phyloP scores from a whole-genome alignment of 2,329 filamentous ascomycete genomes.

The Ophiostoma ips region DNA sequence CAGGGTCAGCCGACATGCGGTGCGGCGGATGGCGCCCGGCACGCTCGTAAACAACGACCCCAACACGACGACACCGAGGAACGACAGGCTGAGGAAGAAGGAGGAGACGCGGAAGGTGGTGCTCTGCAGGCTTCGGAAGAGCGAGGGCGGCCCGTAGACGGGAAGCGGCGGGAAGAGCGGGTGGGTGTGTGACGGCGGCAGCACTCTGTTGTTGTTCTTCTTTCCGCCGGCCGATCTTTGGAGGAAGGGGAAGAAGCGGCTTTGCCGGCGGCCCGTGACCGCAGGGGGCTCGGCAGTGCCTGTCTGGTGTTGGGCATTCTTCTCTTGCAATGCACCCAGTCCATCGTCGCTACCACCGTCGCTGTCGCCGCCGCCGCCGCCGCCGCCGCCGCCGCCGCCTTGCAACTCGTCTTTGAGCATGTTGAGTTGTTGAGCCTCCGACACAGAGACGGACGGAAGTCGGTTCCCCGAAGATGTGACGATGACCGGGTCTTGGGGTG shows the following conservation, averaged over 20 bases:
- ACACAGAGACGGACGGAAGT: slow-evolving; percentile 53
- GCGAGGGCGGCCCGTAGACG: slow-evolving; percentile 61
- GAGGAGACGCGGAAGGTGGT: slow-evolving; percentile 51
- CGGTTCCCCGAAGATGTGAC: slow-evolving; percentile 52
- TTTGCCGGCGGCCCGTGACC: slow-evolving; percentile 18
- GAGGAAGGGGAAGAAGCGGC: slow-evolving; percentile 10
- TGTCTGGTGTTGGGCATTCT: not conserved
- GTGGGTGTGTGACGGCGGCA: slow-evolving; percentile 57
- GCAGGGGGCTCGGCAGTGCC: not conserved
- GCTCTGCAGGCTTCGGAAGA: slow-evolving; percentile 51
- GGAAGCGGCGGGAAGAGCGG: slow-evolving; percentile 76
- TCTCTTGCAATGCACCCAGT: slow-evolving; percentile 15
- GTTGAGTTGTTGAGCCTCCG: slow-evolving; percentile 60
- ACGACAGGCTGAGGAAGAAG: slow-evolving; percentile 62
- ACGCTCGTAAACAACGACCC: slow-evolving; percentile 59
- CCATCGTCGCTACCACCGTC: too few relatives aligned
- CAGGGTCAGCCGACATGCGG: slow-evolving; percentile 41
- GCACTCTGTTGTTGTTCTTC: slow-evolving; percentile 29
- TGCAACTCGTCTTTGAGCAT: slow-evolving; percentile 36
- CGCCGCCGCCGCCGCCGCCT: not conserved
- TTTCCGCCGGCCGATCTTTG: slow-evolving; percentile 27
- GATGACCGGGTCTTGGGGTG: slow-evolving; percentile 58
- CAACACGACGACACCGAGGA: slow-evolving; percentile 61
- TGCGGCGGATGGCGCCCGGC: slow-evolving; percentile 32
- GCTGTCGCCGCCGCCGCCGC: too few relatives aligned